These are phyloP conservation scores for Apiospora rasikravindrae DNA, from an alignment of 2,329 filamentous ascomycete species.

Conservation along the genomic window DNA sequence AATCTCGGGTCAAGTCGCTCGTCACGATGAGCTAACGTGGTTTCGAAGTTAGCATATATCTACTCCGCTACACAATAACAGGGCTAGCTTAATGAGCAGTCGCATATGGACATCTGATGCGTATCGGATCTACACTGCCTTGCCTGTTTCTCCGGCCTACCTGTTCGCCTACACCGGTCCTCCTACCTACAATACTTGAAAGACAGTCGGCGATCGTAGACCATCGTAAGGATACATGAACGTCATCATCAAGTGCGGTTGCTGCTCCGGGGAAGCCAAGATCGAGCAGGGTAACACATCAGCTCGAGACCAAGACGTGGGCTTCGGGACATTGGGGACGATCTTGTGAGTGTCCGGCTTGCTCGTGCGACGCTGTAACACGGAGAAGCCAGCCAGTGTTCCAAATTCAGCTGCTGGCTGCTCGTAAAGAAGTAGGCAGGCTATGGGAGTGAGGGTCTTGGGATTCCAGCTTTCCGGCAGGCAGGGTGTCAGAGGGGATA, in stretches of 20 bases:
- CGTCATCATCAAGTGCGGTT: too few relatives aligned
- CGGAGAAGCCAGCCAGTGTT: neutral
- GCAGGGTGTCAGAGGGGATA: neutral
- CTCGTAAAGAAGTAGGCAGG: neutral
- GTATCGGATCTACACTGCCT: too few relatives aligned
- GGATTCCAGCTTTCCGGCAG: neutral
- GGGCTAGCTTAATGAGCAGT: neutral
- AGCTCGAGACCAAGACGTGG: neutral
- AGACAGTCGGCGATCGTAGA: neutral
- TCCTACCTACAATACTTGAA: neutral
- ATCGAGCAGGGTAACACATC: neutral
- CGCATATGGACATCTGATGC: too few relatives aligned
- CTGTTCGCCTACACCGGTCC: neutral
- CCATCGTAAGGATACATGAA: neutral
- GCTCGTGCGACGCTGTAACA: neutral
- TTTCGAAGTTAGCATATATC: neutral
- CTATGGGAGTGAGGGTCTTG: neutral
- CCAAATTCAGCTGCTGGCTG: neutral
- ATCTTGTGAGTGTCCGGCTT: neutral
- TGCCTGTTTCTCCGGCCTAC: neutral
- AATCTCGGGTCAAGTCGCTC: too few relatives aligned
- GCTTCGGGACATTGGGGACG: neutral
- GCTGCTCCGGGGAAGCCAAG: neutral
- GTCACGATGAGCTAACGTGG: neutral
- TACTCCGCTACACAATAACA: neutral